Conservation (phyloP, 495 filamentous ascomycete species). For the Aspergillus homomorphus region DNA sequence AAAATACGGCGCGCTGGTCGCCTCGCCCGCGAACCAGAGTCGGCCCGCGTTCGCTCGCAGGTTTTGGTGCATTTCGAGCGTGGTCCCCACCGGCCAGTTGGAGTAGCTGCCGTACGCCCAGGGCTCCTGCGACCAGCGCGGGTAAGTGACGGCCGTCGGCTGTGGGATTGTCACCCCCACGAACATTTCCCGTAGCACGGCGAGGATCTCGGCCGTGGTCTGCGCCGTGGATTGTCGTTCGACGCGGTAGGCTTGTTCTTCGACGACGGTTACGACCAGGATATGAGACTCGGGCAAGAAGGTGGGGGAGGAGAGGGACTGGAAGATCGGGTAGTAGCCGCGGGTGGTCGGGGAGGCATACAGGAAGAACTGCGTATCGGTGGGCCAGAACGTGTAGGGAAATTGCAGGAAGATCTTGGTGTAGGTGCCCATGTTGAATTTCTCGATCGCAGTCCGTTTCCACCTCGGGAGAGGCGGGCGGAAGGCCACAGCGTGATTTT, state of each 20-base stretch:
- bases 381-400: constrained; percentile 67
- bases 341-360: constrained; percentile 62
- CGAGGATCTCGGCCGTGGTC: constrained; percentile 59
- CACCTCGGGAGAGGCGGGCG: constrained; percentile 59
- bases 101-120: constrained; percentile 71
- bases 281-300: constrained; percentile 65
- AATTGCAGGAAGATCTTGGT: constrained; percentile 80
- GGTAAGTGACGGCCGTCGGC: constrained; percentile 66
- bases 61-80: constrained; percentile 68
- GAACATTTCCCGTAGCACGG: constrained; percentile 64
- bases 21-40: constrained; percentile 71
- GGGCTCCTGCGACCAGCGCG: constrained; percentile 63
- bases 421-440: constrained; percentile 72
- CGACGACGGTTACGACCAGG: constrained; percentile 68
- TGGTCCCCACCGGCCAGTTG: constrained; percentile 68
- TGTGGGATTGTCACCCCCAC: constrained; percentile 61
- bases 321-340: constrained; percentile 70
- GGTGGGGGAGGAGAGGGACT: constrained; percentile 57
- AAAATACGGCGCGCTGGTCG: constrained; percentile 65
- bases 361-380: constrained; percentile 63
- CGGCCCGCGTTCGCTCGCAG: constrained; percentile 63
- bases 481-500: constrained; percentile 61
- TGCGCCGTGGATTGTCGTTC: constrained; percentile 61
- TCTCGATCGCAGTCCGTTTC: constrained; percentile 64
- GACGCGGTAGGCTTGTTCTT: constrained; percentile 57